Percentiles rank a stretch among this genome's conserved stretches.
phyloP scores from a whole-genome alignment of 1,139 yeast genomes.

The Kluyveromyces marxianus region DNA sequence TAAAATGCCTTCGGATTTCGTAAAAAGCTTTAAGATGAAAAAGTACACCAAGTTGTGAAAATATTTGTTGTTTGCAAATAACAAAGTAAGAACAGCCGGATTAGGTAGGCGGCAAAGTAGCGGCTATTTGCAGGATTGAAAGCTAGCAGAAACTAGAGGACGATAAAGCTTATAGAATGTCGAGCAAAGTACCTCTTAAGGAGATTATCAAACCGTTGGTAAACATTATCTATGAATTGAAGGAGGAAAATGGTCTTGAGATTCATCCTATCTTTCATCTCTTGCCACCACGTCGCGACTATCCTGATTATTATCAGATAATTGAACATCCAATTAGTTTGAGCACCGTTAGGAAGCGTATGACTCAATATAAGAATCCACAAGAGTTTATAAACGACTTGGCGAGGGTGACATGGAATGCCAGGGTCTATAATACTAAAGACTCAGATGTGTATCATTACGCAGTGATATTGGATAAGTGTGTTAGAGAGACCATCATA shows the following conservation, averaged over 20 bases:
- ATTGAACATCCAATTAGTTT: conserved; percentile 68
- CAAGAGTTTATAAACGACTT: conserved; percentile 69
- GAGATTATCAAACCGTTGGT: conserved; percentile 13
- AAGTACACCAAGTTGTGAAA: no score
- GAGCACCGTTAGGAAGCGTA: conserved; percentile 49
- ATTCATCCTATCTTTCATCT: conserved; percentile 45
- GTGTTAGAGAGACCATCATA: conserved; percentile 45
- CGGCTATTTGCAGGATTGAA: no score
- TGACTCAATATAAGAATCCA: conserved; percentile 47
- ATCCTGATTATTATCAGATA: conserved; percentile 64
- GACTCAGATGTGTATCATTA: conserved; percentile 61
- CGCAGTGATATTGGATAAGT: conserved; percentile 64
- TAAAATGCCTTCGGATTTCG: no score
- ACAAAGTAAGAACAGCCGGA: no score
- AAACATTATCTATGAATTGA: conserved; percentile 35
- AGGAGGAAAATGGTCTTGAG: conserved; percentile 38
- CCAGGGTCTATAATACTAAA: conserved; percentile 70
- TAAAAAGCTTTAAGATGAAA: no score
- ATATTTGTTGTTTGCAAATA: no score
- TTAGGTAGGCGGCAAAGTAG: no score
- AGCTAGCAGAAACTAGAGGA: background rate
- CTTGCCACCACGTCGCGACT: conserved; percentile 46
- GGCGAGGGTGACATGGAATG: conserved; percentile 85
- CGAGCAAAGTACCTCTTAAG: conserved; percentile 1
- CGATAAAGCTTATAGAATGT: background rate